Evolutionary conservation across 2,329 filamentous ascomycete genomes (phyloP).

Genomic region (Pseudogymnoascus sp.): DNA sequence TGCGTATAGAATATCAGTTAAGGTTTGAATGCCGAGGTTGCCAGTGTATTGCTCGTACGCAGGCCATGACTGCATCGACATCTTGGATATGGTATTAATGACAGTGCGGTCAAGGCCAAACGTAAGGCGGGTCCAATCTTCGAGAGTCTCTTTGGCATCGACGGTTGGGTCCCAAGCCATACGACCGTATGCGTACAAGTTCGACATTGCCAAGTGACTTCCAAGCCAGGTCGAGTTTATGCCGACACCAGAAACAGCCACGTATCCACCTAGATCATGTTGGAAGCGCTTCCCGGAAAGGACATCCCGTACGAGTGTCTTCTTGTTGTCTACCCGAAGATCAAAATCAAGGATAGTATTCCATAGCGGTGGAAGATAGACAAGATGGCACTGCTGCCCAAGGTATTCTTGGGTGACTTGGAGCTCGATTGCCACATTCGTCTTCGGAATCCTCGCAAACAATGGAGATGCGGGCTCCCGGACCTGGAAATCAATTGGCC

Average conservation of each 20-base stretch:
- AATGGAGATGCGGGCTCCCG: constrained; percentile 58
- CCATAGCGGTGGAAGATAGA: constrained; percentile 62
- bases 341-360: constrained; percentile 60
- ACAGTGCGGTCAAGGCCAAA: constrained; percentile 48
- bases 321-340: constrained; percentile 47
- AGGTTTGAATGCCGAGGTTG: constrained; percentile 60
- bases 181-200: constrained; percentile 60
- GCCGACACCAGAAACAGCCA: constrained; percentile 60
- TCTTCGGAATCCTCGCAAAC: constrained; percentile 43
- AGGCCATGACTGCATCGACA: constrained; percentile 62
- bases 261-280: constrained; percentile 49
- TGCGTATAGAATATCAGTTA: constrained; percentile 57
- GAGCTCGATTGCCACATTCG: constrained; percentile 50
- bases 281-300: constrained; percentile 51
- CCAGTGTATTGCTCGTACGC: constrained; percentile 64
- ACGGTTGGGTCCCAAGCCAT: constrained; percentile 54
- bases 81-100: constrained; percentile 48
- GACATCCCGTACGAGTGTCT: constrained; percentile 50
- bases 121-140: constrained; percentile 61
- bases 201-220: constrained; percentile 61
- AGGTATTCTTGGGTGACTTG: constrained; percentile 63
- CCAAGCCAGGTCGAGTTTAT: constrained; percentile 60
- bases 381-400: constrained; percentile 60
- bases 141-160: constrained; percentile 41
- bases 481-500: constrained; percentile 67